Percentiles rank a stretch among this genome's conserved stretches.
Conservation (phyloP, 768 basidiomycete genomes). For the Leccinum sublutescens region DNA sequence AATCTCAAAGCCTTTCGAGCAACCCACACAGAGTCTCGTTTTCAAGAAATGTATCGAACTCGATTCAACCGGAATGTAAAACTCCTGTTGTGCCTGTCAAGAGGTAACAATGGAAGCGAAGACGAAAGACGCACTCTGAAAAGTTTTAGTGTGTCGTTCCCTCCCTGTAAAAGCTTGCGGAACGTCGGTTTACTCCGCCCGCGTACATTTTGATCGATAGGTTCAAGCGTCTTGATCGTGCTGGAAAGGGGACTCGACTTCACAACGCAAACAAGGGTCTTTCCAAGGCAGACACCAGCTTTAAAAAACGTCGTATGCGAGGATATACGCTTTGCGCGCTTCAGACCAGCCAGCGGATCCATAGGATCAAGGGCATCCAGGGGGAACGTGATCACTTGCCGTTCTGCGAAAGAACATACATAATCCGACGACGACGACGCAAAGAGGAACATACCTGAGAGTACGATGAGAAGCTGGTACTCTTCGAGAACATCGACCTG, state of each 20-base stretch:
- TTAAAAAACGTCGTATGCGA: conserved; percentile 99
- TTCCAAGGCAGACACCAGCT: conserved; percentile 87
- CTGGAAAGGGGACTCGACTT: conserved; percentile 94
- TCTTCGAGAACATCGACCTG: conserved; percentile 98
- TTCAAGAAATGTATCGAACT: conserved; percentile 96
- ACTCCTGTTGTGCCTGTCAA: conserved; percentile 58
- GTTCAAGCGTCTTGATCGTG: conserved; percentile 96
- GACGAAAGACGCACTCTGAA: conserved; percentile 64
- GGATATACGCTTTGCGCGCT: conserved; percentile 92
- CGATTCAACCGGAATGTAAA: conserved; percentile 98
- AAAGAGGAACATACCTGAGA: conserved; percentile 67
- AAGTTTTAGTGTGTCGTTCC: conserved; percentile 88
- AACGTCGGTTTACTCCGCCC: conserved; percentile 88
- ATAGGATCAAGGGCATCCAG: conserved; percentile 87
- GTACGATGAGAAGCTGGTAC: conserved; percentile 92
- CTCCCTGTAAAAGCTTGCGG: conserved; percentile 89
- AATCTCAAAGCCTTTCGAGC: conserved; percentile 97
- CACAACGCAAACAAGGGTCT: conserved; percentile 93
- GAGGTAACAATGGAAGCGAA: not conserved
- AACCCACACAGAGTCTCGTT: conserved; percentile 95
- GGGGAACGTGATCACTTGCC: conserved; percentile 94
- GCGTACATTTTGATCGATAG: conserved; percentile 84
- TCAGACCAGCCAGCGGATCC: conserved; percentile 88
- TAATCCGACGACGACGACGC: not conserved
- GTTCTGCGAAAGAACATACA: conserved; percentile 52